Evolutionary conservation across 257 asterid species (phyloP), one percentile per base, ranked within the genome.

Genomic region (Nyctanthes arbortristis): DNA sequence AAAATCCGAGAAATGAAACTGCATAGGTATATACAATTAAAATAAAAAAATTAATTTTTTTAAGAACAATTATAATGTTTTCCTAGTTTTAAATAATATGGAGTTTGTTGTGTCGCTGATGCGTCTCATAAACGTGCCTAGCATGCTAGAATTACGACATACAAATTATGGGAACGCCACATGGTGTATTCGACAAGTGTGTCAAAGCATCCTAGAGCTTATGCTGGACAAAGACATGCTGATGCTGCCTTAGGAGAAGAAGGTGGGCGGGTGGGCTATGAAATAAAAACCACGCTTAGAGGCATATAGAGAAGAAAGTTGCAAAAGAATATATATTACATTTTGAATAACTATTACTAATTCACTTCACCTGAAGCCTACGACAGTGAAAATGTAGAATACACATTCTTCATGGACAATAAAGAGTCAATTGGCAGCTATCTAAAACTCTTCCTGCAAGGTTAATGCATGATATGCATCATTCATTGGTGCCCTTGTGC

Each of bases 271-370:
- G n/a, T n/a, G n/a, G n/a, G n/a, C n/a, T n/a, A n/a, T n/a, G n/a
- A 56, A 33, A 61, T 27, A 66, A 52, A 61, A 66, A 45, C 47
- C 22, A 62, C 29, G 62, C 33, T n/a, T 29, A 43, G 65, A 63
- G 58, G 37, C 39, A 45, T 32, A 45, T 32, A 25, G 8, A 57
- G 56, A 64, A 71, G 66, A 72, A 66, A 39, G 37, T 32, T 35
- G 66, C 29, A 49, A 67, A 71, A 30, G 55, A 10, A 61, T 68
- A 63, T 36, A 66, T 37, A 73, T 54, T 62, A 66, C 32, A 73
- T 54, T 62, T 40, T 60, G 34, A 40, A 27, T 36, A 58, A 40
- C n/a, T n/a, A n/a, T 27, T 37, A 67, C 67, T 39, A 39, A 70
- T 55, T 68, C 31, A 29, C 67, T 64, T 35, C 31, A 81, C 63